phyloP scores from a whole-genome alignment of 179 eudicot species.

The Patellifolia procumbens region DNA sequence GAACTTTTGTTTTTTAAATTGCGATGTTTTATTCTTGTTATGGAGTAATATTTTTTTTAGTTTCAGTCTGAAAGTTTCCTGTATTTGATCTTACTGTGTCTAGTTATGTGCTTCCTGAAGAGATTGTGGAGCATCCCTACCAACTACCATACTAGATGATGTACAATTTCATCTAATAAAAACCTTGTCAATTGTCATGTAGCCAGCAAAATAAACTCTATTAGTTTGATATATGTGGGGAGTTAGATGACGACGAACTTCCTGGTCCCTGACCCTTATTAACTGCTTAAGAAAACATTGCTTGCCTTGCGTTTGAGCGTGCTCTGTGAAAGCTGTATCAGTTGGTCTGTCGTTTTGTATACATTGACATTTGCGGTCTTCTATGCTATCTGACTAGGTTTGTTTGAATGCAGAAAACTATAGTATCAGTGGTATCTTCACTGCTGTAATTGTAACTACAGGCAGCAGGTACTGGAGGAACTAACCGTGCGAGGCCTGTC shows the following conservation, averaged over 20 bases:
- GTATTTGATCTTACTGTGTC: background rate
- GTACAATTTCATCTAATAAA: background rate
- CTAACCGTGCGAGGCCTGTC: no score
- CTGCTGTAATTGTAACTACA: slow-evolving; percentile 38
- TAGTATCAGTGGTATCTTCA: slow-evolving; percentile 37
- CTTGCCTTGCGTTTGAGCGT: no score
- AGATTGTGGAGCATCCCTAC: background rate
- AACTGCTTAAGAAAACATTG: no score
- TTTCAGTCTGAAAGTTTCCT: background rate
- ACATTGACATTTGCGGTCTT: background rate
- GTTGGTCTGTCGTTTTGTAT: no score
- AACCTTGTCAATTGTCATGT: background rate
- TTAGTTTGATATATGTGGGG: no score
- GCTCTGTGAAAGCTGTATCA: no score
- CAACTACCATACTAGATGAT: background rate
- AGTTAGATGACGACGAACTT: no score
- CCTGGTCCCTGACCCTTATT: no score
- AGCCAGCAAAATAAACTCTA: background rate
- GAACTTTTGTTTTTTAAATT: background rate
- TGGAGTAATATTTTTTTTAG: background rate
- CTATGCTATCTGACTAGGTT: background rate
- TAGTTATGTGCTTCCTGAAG: background rate
- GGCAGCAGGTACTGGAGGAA: slow-evolving; percentile 43
- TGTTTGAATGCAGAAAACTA: slow-evolving; percentile 46
- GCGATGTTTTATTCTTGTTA: background rate